A percentile compares a stretch with the other conserved stretches of the same genome.
These are phyloP conservation scores for Silene noctiflora DNA, from an alignment of 179 eudicot genomes.

Conservation along the genomic window DNA sequence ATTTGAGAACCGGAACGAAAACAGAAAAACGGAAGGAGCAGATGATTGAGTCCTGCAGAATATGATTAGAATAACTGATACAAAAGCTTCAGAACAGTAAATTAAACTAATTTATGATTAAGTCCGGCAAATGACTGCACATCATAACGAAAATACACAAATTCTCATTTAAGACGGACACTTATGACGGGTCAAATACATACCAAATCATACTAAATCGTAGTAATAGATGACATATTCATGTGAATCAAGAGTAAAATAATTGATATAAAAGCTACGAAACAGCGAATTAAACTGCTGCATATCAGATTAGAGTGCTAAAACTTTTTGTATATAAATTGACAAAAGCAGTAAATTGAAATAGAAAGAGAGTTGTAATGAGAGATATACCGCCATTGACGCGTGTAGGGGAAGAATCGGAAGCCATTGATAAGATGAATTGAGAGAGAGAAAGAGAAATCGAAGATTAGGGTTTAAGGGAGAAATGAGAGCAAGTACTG, in stretches of 20 bases:
- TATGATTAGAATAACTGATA: too few relatives aligned
- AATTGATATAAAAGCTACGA: not conserved
- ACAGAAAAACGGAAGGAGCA: too few relatives aligned
- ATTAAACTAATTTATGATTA: not conserved
- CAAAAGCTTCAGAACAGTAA: not conserved
- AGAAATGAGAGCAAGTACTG: not conserved
- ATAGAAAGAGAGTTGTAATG: not conserved
- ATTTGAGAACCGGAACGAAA: too few relatives aligned
- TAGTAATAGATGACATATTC: too few relatives aligned
- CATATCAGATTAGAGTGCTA: too few relatives aligned
- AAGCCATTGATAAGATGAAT: constrained; percentile 48
- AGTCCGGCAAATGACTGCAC: not conserved
- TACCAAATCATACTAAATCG: too few relatives aligned
- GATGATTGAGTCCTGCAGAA: too few relatives aligned
- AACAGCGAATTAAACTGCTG: not conserved
- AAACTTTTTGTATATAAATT: too few relatives aligned
- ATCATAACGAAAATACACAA: too few relatives aligned
- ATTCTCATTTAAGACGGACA: too few relatives aligned
- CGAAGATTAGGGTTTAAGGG: not conserved
- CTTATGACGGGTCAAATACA: too few relatives aligned
- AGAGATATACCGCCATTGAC: constrained; percentile 42
- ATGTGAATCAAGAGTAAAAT: not conserved
- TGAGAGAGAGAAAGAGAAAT: constrained; percentile 13
- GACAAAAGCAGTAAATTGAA: not conserved
- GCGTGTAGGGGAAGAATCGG: constrained; percentile 63